Conservation (phyloP, 768 basidiomycete genomes). For the Lactarius quietus region DNA sequence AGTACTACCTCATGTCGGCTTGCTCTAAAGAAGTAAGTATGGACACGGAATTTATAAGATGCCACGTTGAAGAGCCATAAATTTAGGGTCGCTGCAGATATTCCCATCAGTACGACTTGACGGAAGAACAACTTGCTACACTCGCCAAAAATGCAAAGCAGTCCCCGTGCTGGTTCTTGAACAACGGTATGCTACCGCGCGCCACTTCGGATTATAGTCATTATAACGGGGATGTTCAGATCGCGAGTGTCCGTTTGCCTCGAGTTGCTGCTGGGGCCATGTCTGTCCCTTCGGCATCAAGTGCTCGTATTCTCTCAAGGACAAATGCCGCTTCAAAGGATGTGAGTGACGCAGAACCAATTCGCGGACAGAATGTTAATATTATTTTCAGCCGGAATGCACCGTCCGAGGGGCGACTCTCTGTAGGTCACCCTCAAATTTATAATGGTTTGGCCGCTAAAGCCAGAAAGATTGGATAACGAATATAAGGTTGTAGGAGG, state of each 20-base stretch:
- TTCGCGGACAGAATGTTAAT: background rate
- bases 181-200: constrained; percentile 52
- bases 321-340: constrained; percentile 88
- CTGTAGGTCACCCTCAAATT: background rate
- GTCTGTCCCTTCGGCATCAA: constrained; percentile 65
- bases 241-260: constrained; percentile 69
- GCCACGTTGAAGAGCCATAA: background rate
- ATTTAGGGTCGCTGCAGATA: constrained; percentile 61
- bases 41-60: background rate
- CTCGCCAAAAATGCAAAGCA: constrained; percentile 77
- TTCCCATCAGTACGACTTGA: constrained; percentile 74
- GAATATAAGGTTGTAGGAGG: background rate
- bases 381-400: constrained; percentile 40
- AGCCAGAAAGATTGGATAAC: background rate
- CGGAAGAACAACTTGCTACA: constrained; percentile 65
- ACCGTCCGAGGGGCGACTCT: constrained; percentile 27
- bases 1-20: constrained; percentile 71
- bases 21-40: constrained; percentile 64
- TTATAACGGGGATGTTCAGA: constrained; percentile 38
- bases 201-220: background rate
- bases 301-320: constrained; percentile 62
- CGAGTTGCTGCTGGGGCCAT: constrained; percentile 80
- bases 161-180: constrained; percentile 80
- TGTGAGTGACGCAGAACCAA: constrained; percentile 35
- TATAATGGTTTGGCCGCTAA: constrained; percentile 2